A percentile compares a stretch with the other conserved stretches of the same genome.
phyloP scores from a whole-genome alignment of 164 flowering plant species.

The Vitis rotundifolia region DNA sequence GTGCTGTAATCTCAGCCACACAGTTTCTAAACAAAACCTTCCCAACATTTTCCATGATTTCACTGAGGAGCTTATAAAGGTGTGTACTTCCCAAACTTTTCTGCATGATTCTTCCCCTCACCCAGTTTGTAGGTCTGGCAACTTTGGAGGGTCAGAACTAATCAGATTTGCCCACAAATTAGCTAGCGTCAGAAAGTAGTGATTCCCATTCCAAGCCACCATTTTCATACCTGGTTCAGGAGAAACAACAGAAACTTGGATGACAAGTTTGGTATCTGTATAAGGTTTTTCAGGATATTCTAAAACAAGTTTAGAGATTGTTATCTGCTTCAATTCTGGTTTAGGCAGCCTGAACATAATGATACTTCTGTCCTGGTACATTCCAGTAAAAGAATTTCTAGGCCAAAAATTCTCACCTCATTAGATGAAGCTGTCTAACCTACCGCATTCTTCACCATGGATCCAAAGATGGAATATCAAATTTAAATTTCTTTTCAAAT shows the following conservation, averaged over 20 bases:
- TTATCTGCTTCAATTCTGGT: too few species aligned
- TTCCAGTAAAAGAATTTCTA: too few species aligned
- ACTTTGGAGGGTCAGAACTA: constrained; percentile 61
- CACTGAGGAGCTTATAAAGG: too few species aligned
- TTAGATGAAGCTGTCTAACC: background rate
- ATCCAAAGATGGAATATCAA: too few species aligned
- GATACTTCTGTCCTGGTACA: too few species aligned
- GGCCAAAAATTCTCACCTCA: background rate
- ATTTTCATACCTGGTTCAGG: constrained; percentile 54
- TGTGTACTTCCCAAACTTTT: background rate
- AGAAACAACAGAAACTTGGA: background rate
- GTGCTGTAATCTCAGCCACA: background rate
- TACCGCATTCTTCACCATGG: too few species aligned
- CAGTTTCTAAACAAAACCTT: background rate
- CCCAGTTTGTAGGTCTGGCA: constrained; percentile 29
- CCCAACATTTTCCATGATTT: background rate
- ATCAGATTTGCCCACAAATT: constrained; percentile 88
- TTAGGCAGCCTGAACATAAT: too few species aligned
- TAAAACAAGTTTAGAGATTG: too few species aligned
- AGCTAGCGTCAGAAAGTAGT: constrained; percentile 60
- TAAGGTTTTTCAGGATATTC: too few species aligned
- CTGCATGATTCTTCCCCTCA: constrained; percentile 1
- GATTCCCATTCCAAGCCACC: constrained; percentile 68
- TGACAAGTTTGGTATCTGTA: background rate
- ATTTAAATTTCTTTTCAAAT: too few species aligned